Evolutionary conservation across 345 rosid genomes (phyloP).

Genomic region (Odontarrhena argentea): DNA sequence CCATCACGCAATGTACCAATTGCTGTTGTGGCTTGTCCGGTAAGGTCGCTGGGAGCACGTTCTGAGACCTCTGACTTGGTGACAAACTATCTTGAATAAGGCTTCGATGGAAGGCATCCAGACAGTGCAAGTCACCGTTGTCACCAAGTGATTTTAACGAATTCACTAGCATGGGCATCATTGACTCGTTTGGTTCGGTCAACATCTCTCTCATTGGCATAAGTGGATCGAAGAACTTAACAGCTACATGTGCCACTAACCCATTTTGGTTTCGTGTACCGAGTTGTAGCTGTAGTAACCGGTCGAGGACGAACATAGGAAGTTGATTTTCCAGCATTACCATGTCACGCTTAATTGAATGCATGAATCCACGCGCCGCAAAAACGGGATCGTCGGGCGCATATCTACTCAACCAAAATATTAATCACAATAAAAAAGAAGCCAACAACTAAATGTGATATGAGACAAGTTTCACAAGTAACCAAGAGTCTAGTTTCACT

Average conservation of each 20-base stretch:
- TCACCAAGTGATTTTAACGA: slow-evolving; percentile 47
- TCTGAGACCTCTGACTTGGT: slow-evolving; percentile 40
- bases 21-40: slow-evolving; percentile 82
- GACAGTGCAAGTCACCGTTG: slow-evolving; percentile 67
- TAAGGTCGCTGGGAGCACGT: slow-evolving; percentile 37
- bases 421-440: too few species aligned
- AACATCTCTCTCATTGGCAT: slow-evolving; percentile 49
- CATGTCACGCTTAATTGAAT: slow-evolving; percentile 87
- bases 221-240: slow-evolving; percentile 73
- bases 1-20: slow-evolving; percentile 74
- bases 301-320: slow-evolving; percentile 72
- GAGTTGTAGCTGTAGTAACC: slow-evolving; percentile 62
- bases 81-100: neutral
- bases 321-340: slow-evolving; percentile 87
- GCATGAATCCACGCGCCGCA: slow-evolving; percentile 82
- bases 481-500: too few species aligned
- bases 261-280: slow-evolving; percentile 60
- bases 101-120: slow-evolving; percentile 66
- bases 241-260: slow-evolving; percentile 57
- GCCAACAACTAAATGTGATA: too few species aligned
- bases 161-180: too few species aligned
- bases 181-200: too few species aligned
- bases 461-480: too few species aligned
- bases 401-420: slow-evolving; percentile 36
- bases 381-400: slow-evolving; percentile 76